Evolutionary conservation across 148 eudicot species (phyloP).

Genomic region (Chenopodium formosanum): DNA sequence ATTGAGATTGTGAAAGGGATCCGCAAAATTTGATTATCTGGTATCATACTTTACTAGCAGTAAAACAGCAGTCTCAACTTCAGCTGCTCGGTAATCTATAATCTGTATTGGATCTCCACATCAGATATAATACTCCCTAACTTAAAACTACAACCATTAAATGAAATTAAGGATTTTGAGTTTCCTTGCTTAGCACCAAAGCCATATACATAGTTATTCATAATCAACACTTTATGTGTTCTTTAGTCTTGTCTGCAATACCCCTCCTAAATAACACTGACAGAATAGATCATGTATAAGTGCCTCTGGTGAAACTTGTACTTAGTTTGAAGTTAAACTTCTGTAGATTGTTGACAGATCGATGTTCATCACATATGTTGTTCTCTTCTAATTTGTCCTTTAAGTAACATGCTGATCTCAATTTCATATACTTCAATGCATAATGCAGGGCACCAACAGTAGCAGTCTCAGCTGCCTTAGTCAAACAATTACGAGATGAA

Average conservation of each 20-base stretch:
- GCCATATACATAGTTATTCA: too few relatives aligned
- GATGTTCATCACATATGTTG: neutral
- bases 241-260: neutral
- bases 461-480: conserved; percentile 79
- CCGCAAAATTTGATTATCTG: neutral
- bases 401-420: neutral
- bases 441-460: conserved; percentile 56
- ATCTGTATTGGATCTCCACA: too few relatives aligned
- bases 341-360: neutral
- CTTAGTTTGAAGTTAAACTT: neutral
- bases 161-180: too few relatives aligned
- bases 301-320: neutral
- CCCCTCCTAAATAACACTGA: neutral
- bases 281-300: neutral
- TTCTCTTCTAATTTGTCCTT: neutral
- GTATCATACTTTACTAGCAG: neutral
- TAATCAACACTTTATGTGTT: neutral
- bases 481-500: conserved; percentile 89
- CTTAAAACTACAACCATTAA: too few relatives aligned
- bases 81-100: too few relatives aligned
- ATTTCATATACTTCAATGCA: neutral
- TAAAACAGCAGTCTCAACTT: neutral
- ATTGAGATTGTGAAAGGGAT: neutral
- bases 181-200: too few relatives aligned
- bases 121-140: too few relatives aligned